Conservation (phyloP, 2,329 filamentous ascomycete species). For the Phoma herbarum region DNA sequence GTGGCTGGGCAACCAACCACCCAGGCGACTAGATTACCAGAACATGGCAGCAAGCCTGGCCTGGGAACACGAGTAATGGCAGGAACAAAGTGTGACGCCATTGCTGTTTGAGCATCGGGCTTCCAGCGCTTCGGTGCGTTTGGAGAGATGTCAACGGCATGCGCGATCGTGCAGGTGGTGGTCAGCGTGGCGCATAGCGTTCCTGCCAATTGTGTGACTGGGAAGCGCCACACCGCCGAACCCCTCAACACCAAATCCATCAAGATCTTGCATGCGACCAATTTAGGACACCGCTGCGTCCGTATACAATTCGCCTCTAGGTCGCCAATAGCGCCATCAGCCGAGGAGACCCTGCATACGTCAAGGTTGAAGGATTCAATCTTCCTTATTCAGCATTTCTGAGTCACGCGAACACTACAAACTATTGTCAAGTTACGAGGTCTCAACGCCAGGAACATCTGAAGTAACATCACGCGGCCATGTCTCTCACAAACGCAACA, state of each 20-base stretch:
- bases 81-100: constrained; percentile 13
- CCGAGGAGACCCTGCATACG: constrained; percentile 34
- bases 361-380: constrained; percentile 16
- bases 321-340: constrained; percentile 29
- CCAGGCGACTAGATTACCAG: constrained; percentile 10
- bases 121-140: not conserved
- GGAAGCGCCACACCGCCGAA: constrained; percentile 12
- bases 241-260: constrained; percentile 39
- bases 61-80: constrained; percentile 16
- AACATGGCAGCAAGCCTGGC: constrained; percentile 20
- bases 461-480: constrained; percentile 29
- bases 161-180: not conserved
- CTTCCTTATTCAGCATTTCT: constrained; percentile 27
- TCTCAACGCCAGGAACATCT: constrained; percentile 27
- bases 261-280: constrained; percentile 26
- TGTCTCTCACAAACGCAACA: constrained; percentile 90
- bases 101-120: constrained; percentile 2
- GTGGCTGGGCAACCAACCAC: constrained; percentile 46
- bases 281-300: constrained; percentile 33
- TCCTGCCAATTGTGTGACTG: not conserved
- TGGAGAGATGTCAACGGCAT: constrained; percentile 4
- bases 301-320: constrained; percentile 16
- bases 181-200: not conserved
- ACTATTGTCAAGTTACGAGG: constrained; percentile 24
- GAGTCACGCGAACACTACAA: constrained; percentile 37